Evolutionary conservation across 129 eudicot genomes (phyloP).

Genomic region (Silybum marianum): DNA sequence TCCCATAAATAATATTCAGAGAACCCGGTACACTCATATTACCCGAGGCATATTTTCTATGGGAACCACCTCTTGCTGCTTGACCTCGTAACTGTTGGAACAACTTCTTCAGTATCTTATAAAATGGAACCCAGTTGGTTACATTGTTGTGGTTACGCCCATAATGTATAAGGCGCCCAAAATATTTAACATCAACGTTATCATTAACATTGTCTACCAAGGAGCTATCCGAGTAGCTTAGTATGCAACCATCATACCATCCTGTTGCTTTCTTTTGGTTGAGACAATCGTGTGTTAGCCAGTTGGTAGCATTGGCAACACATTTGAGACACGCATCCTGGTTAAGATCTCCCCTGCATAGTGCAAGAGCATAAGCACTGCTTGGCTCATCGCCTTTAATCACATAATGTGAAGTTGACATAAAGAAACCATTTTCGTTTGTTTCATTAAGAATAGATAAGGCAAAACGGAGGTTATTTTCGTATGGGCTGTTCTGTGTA

Average conservation of each 20-base stretch:
- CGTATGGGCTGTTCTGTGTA: not conserved
- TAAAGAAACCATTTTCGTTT: not conserved
- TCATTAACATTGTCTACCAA: not conserved
- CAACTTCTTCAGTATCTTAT: not conserved
- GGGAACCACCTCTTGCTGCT: not conserved
- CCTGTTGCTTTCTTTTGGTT: slow-evolving; percentile 4
- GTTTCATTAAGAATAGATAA: not conserved
- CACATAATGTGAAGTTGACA: not conserved
- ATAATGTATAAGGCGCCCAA: not conserved
- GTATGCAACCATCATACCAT: not conserved
- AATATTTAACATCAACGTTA: not conserved
- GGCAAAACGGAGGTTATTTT: not conserved
- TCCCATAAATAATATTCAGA: not conserved
- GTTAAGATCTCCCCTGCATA: not conserved
- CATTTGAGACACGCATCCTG: not conserved
- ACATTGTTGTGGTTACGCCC: not conserved
- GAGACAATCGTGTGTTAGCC: not conserved
- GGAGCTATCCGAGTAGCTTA: slow-evolving; percentile 4
- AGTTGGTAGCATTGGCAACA: not conserved
- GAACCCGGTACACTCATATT: not conserved
- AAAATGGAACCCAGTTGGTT: not conserved
- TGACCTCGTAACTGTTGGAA: not conserved
- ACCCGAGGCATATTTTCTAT: not conserved
- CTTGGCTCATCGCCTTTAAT: not conserved
- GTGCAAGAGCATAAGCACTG: not conserved